Percentiles rank a stretch among this genome's conserved stretches.
Conservation (phyloP, 768 basidiomycete genomes). For the Cystobasidium tubakii region DNA sequence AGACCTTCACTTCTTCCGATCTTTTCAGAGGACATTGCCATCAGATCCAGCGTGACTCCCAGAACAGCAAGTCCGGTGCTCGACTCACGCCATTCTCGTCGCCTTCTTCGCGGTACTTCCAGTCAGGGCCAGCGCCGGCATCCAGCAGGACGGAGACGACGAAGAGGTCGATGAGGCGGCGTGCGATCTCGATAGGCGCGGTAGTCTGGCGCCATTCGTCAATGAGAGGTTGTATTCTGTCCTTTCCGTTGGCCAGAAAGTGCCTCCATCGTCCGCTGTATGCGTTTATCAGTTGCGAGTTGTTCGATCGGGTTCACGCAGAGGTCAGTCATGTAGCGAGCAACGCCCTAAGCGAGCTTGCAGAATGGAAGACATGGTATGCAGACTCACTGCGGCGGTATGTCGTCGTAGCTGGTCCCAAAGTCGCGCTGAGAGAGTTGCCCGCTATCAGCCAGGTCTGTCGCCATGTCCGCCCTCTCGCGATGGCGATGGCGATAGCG, state of each 20-base stretch:
- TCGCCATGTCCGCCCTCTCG: too few species aligned
- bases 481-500: too few species aligned
- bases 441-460: neutral
- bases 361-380: too few species aligned
- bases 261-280: conserved; percentile 72
- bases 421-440: conserved; percentile 64
- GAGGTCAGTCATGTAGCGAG: too few species aligned
- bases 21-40: conserved; percentile 48
- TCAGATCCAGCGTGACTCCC: too few species aligned
- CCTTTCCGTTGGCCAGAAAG: conserved; percentile 50
- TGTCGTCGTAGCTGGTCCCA: conserved; percentile 61
- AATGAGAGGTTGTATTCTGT: conserved; percentile 44
- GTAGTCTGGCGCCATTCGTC: conserved; percentile 36
- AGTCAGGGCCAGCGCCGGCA: conserved; percentile 79
- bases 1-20: conserved; percentile 66
- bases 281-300: too few species aligned
- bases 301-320: neutral
- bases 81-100: conserved; percentile 12
- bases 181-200: conserved; percentile 55
- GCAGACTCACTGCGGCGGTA: conserved; percentile 47
- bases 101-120: conserved; percentile 65
- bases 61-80: too few species aligned
- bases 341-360: too few species aligned
- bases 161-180: conserved; percentile 80
- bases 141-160: conserved; percentile 86